Percentiles rank a stretch among this genome's conserved stretches.
phyloP scores from a whole-genome alignment of 2,329 filamentous ascomycete genomes.

The Endothia cerciana region DNA sequence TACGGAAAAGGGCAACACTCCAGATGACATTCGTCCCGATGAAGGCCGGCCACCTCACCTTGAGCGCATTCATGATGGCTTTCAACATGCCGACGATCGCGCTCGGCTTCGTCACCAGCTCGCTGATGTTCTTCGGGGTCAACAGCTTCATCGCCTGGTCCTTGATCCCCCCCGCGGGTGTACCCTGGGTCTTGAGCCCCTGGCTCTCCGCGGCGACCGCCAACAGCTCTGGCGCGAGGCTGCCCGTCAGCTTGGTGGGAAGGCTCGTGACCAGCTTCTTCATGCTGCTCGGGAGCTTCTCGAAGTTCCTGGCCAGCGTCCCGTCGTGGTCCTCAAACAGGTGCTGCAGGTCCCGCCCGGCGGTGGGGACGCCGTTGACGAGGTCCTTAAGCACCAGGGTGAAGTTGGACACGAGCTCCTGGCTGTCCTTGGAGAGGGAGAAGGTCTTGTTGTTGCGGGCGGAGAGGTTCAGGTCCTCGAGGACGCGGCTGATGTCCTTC shows the following conservation, averaged over 20 bases:
- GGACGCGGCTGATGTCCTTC: conserved; percentile 77
- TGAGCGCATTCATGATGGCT: conserved; percentile 88
- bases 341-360: conserved; percentile 80
- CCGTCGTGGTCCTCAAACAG: conserved; percentile 66
- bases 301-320: conserved; percentile 61
- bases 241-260: conserved; percentile 77
- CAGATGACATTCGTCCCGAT: conserved; percentile 90
- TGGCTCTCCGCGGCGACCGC: conserved; percentile 78
- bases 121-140: conserved; percentile 73
- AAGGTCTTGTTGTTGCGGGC: conserved; percentile 86
- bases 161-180: conserved; percentile 45
- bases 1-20: conserved; percentile 85
- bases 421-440: conserved; percentile 80
- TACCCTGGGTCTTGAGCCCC: conserved; percentile 53
- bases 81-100: conserved; percentile 81
- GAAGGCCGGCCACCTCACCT: conserved; percentile 86
- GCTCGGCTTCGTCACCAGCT: conserved; percentile 84
- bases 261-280: conserved; percentile 86
- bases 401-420: conserved; percentile 81
- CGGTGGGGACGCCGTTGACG: conserved; percentile 89
- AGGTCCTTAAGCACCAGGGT: conserved; percentile 91
- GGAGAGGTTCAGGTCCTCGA: conserved; percentile 82
- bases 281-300: conserved; percentile 74
- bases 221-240: conserved; percentile 79
- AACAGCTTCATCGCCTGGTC: conserved; percentile 69